Base-by-base conservation (phyloP, 2,329 filamentous ascomycete species). In the Penicillium vulpinum region DNA sequence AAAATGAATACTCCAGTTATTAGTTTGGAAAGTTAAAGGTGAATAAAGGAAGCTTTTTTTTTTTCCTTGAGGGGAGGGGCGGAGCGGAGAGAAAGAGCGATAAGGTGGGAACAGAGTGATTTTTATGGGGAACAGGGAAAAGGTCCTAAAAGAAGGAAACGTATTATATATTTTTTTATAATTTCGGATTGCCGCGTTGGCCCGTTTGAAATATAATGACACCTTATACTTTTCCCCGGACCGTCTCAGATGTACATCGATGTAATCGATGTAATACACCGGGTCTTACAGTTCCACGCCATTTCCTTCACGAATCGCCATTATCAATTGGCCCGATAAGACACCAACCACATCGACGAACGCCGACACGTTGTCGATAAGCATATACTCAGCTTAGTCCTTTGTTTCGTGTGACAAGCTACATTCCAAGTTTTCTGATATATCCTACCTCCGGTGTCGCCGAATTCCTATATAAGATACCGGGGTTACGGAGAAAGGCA, bases 321-420 rank as follows among this genome's bases (percentile, higher is more conserved):
- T 65, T 65, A 64, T 65, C 64, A 63, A 65, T 62, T 46, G 51
- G 47, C 38, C 54, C 51, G 62, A 63, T 66, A 67, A 68, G 62
- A 63, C 70, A 62, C 70, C 70, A 72, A 72, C 70, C 70, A 72
- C 67, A 63, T 45, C 57, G 18, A 48, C 46, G 56, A 54, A 46
- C 62, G 24, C 44, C 61, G 57, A 60, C 70, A 71, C 70, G 70
- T 71, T 72, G 26, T 21, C 11, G 48, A 51, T 56, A 51, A 56
- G 47, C 33, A 40, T 29, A 21, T 54, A 18, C 43, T 54, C 51
- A 48, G 51, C 44, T 54, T 49, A 33, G 26, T 41, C 28, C 9
- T 33, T 46, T 46, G 1, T 35, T 39, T 28, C 18, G 36, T 49
- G 29, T 31, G 35, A 50, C 36, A 24, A 10, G 18, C 13, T 18